Percentiles rank a stretch among this genome's conserved stretches.
Conservation (phyloP, 83 land plant genomes). For the Thuja plicata region DNA sequence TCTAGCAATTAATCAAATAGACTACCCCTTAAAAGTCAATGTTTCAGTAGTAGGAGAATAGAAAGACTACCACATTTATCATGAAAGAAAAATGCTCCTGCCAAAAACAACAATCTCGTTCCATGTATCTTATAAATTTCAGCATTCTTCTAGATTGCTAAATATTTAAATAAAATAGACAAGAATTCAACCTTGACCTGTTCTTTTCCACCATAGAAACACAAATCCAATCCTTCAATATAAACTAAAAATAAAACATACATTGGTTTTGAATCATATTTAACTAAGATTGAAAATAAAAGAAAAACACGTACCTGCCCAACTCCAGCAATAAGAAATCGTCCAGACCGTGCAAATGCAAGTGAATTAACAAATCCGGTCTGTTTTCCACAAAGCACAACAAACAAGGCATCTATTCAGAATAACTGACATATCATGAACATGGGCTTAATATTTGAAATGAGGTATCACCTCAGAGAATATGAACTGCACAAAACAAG, state of each 20-base stretch:
- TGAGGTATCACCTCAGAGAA: background rate
- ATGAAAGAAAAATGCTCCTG: background rate
- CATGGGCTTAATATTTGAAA: background rate
- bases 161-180: background rate
- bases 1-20: background rate
- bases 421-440: background rate
- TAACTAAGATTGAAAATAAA: background rate
- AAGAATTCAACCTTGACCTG: background rate
- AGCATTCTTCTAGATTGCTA: background rate
- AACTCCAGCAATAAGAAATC: slow-evolving; percentile 88
- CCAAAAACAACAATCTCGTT: background rate
- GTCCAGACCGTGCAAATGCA: slow-evolving; percentile 85
- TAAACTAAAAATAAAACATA: background rate
- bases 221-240: slow-evolving; percentile 14
- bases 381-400: slow-evolving; percentile 34
- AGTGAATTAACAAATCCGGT: slow-evolving; percentile 92
- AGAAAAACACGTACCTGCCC: slow-evolving; percentile 69
- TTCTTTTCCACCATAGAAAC: background rate
- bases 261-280: background rate
- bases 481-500: background rate
- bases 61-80: background rate
- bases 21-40: background rate
- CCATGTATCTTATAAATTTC: background rate
- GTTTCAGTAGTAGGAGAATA: background rate
- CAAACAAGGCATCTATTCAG: background rate